These are phyloP conservation scores for Jatropha podagrica DNA, from an alignment of 441 rosid species.

Conservation along the genomic window DNA sequence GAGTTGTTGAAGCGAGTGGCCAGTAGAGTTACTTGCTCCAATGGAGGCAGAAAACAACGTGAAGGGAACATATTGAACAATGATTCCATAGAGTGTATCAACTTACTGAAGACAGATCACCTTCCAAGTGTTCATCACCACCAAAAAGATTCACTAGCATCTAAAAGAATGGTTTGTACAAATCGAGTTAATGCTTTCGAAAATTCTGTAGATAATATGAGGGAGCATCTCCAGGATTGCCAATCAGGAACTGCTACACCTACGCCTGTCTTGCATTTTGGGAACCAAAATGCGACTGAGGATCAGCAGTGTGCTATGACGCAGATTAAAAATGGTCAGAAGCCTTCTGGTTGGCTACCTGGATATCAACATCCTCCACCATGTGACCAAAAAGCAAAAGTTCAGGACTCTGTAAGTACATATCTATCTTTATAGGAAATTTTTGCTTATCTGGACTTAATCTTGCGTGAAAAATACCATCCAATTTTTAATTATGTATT, in stretches of 20 bases:
- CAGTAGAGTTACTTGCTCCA: conserved; percentile 23
- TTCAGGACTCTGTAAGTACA: conserved; percentile 43
- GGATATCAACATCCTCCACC: conserved; percentile 21
- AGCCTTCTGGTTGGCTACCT: conserved; percentile 25
- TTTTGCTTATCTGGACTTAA: conserved; percentile 9
- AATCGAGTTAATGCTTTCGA: conserved; percentile 28
- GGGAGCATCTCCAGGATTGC: conserved; percentile 29
- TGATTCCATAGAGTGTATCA: conserved; percentile 20
- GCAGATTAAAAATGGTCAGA: conserved; percentile 26
- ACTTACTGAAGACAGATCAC: conserved; percentile 27
- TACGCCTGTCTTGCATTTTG: conserved; percentile 28
- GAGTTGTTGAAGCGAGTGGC: conserved; percentile 31
- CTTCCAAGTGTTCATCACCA: conserved; percentile 26
- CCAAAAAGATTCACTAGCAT: conserved; percentile 35
- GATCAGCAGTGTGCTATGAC: conserved; percentile 25
- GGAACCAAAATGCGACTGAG: conserved; percentile 27
- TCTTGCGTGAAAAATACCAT: conserved; percentile 19
- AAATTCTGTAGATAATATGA: conserved; percentile 27
- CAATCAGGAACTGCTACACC: conserved; percentile 24
- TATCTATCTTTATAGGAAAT: not conserved
- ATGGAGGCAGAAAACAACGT: conserved; percentile 28
- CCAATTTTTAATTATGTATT: conserved; percentile 16
- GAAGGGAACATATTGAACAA: conserved; percentile 24
- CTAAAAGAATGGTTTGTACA: conserved; percentile 35
- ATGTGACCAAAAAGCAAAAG: conserved; percentile 27